Evolutionary conservation across 2,329 filamentous ascomycete species (phyloP), one percentile per base, ranked within the genome.

Genomic region (Akanthomyces uredinophilus): DNA sequence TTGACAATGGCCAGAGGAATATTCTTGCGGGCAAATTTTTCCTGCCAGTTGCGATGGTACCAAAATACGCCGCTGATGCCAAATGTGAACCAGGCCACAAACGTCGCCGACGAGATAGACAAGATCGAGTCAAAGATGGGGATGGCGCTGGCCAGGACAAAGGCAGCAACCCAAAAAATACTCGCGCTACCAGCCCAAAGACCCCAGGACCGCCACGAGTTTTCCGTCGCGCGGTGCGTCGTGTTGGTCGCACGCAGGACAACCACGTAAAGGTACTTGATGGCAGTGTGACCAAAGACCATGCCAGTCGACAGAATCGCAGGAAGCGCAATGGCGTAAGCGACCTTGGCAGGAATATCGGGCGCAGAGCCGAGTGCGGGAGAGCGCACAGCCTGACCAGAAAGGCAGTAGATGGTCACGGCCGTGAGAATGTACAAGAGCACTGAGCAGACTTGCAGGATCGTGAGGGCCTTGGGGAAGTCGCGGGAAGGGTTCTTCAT

Each of bases 121-220:
- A 75, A 62, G 66, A 75, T 75, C 11, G 72, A 75, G 66, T 75
- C 71, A 63, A 76, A 75, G 49, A 75, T 68, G 58, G 74, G 74
- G 61, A 76, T 72, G 37, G 73, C 72, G 64, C 72, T 74, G 66
- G 73, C 73, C 35, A 75, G 64, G 61, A 74, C 61, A 65, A 75
- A 75, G 55, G 69, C 70, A 29, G 72, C 60, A 18, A 68, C n/a
- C 73, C 73, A 75, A 68, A 74, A 74, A 50, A 69, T 2, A 52
- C 69, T 73, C 44, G 71, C 72, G 57, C 70, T 69, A 24, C 65
- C 66, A 61, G 76, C 68, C 74, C 74, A 75, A 51, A 72, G 68
- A 60, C 64, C 64, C 73, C 75, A 77, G 0, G 73, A 72, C 24
- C 69, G 72, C 58, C 69, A 55, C 11, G 69, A 71, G 65, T 71